Percentiles rank a stretch among this genome's conserved stretches.
These are phyloP conservation scores for Hibiscus mutabilis DNA, from an alignment of 345 rosid genomes.

Conservation along the genomic window DNA sequence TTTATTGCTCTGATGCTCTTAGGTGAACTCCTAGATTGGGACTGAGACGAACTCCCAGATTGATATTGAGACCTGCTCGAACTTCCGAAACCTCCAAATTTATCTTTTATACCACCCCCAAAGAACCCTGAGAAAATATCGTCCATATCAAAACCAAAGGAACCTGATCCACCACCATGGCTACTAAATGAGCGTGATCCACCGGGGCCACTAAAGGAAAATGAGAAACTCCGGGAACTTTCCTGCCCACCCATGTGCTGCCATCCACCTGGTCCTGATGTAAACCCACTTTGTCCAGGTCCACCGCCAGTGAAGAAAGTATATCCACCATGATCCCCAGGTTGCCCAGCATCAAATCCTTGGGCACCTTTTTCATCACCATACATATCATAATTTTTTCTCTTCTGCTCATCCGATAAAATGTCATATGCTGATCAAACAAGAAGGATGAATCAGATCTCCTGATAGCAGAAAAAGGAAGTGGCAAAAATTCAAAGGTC, in stretches of 20 bases:
- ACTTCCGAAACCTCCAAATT: conserved; percentile 55
- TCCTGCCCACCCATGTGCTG: conserved; percentile 68
- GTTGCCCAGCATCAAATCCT: conserved; percentile 65
- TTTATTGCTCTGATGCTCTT: conserved; percentile 39
- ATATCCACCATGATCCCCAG: conserved; percentile 56
- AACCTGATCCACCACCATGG: conserved; percentile 32
- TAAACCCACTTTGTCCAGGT: conserved; percentile 49
- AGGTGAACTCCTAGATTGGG: conserved; percentile 35
- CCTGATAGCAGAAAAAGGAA: not conserved
- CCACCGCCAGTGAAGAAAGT: conserved; percentile 56
- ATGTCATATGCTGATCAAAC: conserved; percentile 79
- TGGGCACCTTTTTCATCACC: conserved; percentile 88
- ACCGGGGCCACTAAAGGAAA: conserved; percentile 64
- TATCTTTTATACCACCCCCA: conserved; percentile 37
- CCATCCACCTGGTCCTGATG: conserved; percentile 65
- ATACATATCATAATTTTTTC: conserved; percentile 81
- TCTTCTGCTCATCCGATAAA: conserved; percentile 81
- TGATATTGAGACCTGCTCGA: conserved; percentile 43
- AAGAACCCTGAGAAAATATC: conserved; percentile 63
- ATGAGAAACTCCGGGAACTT: conserved; percentile 59
- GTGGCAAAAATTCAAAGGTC: not conserved
- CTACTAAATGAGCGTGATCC: conserved; percentile 53
- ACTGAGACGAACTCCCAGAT: conserved; percentile 28
- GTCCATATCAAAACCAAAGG: conserved; percentile 60
- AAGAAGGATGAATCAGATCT: conserved; percentile 12